A percentile compares a stretch with the other conserved stretches of the same genome.
These are phyloP conservation scores for Bjerkandera adusta DNA, from an alignment of 1,284 basidiomycete genomes.

Conservation along the genomic window DNA sequence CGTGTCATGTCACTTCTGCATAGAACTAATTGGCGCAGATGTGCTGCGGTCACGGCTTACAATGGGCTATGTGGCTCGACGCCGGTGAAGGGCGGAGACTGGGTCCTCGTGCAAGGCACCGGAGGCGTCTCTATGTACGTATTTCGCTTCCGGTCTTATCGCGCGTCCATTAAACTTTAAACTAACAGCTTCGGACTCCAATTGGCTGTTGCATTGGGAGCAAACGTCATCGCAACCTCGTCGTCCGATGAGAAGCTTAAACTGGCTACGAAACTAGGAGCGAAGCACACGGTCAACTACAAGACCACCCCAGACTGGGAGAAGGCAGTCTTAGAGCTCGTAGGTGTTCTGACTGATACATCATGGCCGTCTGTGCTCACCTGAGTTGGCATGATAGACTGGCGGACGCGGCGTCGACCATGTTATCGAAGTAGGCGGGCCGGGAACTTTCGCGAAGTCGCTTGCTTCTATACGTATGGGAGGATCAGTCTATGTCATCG, in stretches of 20 bases:
- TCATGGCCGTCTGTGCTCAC: no score
- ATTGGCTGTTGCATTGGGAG: constrained; percentile 36
- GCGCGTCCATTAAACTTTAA: no score
- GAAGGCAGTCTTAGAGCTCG: constrained; percentile 26
- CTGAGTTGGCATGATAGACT: constrained; percentile 16
- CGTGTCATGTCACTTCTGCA: not conserved
- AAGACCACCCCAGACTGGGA: constrained; percentile 38
- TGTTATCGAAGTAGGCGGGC: constrained; percentile 40
- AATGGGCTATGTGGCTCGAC: constrained; percentile 34
- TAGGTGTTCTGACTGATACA: no score
- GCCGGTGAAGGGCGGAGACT: constrained; percentile 27
- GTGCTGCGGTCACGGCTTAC: constrained; percentile 39
- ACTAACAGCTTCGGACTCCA: constrained; percentile 28
- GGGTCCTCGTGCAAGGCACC: constrained; percentile 35
- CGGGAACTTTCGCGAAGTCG: constrained; percentile 37
- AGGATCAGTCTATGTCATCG: constrained; percentile 39
- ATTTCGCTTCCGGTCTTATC: not conserved
- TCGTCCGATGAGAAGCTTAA: constrained; percentile 39
- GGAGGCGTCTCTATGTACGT: constrained; percentile 34
- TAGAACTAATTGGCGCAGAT: constrained; percentile 13
- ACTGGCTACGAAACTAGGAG: constrained; percentile 27
- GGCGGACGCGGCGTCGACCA: constrained; percentile 39
- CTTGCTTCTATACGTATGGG: constrained; percentile 34
- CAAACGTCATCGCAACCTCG: constrained; percentile 39
- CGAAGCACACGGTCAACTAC: constrained; percentile 35